Evolutionary conservation across 2,329 filamentous ascomycete genomes (phyloP).

Genomic region (Cyclaneusma minus): DNA sequence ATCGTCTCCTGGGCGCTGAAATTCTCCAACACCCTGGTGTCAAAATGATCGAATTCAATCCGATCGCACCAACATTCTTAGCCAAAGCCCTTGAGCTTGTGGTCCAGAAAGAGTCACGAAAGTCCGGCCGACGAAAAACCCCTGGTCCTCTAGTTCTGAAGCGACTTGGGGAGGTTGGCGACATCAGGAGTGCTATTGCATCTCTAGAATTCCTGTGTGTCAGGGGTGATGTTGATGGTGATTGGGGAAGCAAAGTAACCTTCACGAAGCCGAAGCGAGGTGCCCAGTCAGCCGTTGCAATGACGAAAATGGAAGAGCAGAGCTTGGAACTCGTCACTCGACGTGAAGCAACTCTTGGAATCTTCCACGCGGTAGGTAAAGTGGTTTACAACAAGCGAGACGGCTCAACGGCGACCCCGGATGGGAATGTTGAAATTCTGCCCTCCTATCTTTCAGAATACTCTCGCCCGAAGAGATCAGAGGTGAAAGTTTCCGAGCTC

Average conservation of each 20-base stretch:
- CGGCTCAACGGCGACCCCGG: constrained; percentile 25
- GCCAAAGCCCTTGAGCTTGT: constrained; percentile 70
- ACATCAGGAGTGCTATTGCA: constrained; percentile 83
- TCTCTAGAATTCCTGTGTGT: constrained; percentile 86
- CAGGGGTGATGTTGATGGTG: constrained; percentile 57
- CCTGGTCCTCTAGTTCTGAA: constrained; percentile 69
- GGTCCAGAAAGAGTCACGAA: constrained; percentile 70
- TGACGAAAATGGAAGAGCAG: constrained; percentile 67
- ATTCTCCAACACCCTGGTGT: constrained; percentile 70
- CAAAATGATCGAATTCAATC: constrained; percentile 79
- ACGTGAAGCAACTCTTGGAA: constrained; percentile 76
- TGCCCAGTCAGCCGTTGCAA: constrained; percentile 34
- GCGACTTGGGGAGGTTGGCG: constrained; percentile 69
- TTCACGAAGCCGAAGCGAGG: constrained; percentile 54
- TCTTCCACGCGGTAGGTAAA: constrained; percentile 93
- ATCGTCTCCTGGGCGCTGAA: constrained; percentile 75
- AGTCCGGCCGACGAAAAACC: constrained; percentile 58
- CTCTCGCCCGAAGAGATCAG: constrained; percentile 43
- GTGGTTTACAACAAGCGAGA: constrained; percentile 92
- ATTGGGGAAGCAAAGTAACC: constrained; percentile 60
- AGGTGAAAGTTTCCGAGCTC: constrained; percentile 58
- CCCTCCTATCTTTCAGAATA: constrained; percentile 42
- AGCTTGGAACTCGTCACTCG: constrained; percentile 70
- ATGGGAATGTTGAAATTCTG: constrained; percentile 34
- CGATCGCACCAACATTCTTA: constrained; percentile 74